Conservation (phyloP, 805 yeast genomes). For the Cyberlindnera veronae region DNA sequence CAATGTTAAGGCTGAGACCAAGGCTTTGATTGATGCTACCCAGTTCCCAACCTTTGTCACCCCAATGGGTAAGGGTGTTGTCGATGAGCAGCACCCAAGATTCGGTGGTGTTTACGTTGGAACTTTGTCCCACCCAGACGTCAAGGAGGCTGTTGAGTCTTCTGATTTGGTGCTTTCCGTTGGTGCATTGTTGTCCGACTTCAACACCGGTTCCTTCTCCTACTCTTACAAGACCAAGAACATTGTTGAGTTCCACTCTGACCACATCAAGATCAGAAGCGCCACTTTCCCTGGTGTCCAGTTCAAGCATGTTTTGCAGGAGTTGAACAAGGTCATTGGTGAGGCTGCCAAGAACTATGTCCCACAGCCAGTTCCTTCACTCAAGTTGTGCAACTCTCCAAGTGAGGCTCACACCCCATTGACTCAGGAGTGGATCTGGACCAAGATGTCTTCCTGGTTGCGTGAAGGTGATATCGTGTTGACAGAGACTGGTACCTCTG, state of each 20-base stretch:
- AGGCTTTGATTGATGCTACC: slow-evolving; percentile 57
- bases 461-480: slow-evolving; percentile 63
- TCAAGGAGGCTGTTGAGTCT: slow-evolving; percentile 65
- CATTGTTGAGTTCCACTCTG: slow-evolving; percentile 76
- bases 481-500: slow-evolving; percentile 74
- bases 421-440: slow-evolving; percentile 70
- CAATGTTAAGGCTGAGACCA: slow-evolving; percentile 60
- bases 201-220: slow-evolving; percentile 86
- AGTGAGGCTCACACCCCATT: slow-evolving; percentile 43
- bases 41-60: slow-evolving; percentile 82
- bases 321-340: slow-evolving; percentile 37
- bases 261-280: slow-evolving; percentile 63
- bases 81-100: slow-evolving; percentile 68
- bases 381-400: slow-evolving; percentile 44
- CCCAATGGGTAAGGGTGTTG: slow-evolving; percentile 85
- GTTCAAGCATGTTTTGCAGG: slow-evolving; percentile 55
- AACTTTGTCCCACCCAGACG: slow-evolving; percentile 68
- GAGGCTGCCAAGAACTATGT: slow-evolving; percentile 40
- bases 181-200: slow-evolving; percentile 83
- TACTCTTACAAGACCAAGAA: slow-evolving; percentile 72
- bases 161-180: slow-evolving; percentile 74
- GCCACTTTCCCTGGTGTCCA: slow-evolving; percentile 72
- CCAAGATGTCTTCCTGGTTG: slow-evolving; percentile 57
- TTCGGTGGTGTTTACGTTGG: slow-evolving; percentile 88
- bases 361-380: slow-evolving; percentile 54